Evolutionary conservation across 352 stramenopile species (phyloP), one percentile per base, ranked within the genome.

Genomic region (Phytophthora fragariae): DNA sequence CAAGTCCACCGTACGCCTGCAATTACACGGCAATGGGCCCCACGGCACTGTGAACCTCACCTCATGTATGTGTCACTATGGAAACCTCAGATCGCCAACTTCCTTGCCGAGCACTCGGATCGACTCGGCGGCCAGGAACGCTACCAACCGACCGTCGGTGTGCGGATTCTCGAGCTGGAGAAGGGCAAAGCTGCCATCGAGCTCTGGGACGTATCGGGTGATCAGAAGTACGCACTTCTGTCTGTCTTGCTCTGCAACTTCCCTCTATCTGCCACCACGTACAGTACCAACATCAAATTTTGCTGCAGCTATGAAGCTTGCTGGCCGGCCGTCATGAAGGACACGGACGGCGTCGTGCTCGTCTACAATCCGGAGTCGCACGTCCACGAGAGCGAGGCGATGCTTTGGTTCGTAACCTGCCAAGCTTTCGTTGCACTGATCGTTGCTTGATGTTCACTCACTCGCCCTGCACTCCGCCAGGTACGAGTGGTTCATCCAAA

Each of bases 351-450:
- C 9, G 90, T 98, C 3, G 81, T 98, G 55, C 82, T 98, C 12
- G 89, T 98, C 10, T 98, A 97, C 83, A 97, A 97, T 56, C 92
- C 92, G 3, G 90, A 97, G 35, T 95, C 88, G 2, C 92, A 94
- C 39, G 79, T 92, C 44, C 93, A 98, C 68, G 89, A 96, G 52
- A 91, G 84, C 39, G 92, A 98, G 70, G 84, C 96, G 24, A 93
- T 86, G 67, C 83, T 97, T 8, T 98, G 92, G 92, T 97, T 77
- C 44, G 84, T 59, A 2, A 3, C 3, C 29, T 44, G 12, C 9
- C 12, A 14, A 44, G 2, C 0, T 44, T 14, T n/a, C 10, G 1
- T 50, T 50, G 44, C 15, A 21, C 12, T 50, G 44, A 15, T 24
- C 5, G 17, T 1, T 50, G 44, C 15, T 50, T 50, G 44, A 1